Evolutionary conservation across 2,329 filamentous ascomycete genomes (phyloP).

Genomic region (Fusarium algeriense): DNA sequence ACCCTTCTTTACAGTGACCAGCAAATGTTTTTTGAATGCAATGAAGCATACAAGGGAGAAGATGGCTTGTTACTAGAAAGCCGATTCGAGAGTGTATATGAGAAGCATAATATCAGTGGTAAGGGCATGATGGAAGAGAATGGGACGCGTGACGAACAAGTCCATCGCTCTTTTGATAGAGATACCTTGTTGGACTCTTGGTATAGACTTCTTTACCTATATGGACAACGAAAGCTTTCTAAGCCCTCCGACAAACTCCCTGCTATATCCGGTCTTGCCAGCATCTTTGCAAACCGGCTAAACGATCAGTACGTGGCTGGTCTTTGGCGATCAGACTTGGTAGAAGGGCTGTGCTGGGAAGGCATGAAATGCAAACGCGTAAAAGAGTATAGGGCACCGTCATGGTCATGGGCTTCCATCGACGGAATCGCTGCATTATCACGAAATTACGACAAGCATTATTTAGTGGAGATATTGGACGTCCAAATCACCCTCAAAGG

Average conservation of each 20-base stretch:
- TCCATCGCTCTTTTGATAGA: rapidly evolving
- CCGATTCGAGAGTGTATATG: neutral
- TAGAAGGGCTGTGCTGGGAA: neutral
- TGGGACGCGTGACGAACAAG: rapidly evolving
- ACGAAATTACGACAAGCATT: rapidly evolving
- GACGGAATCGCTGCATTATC: neutral
- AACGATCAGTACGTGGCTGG: neutral
- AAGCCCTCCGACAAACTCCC: constrained; percentile 14
- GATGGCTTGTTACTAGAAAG: neutral
- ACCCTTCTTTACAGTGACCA: neutral
- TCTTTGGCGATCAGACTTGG: neutral
- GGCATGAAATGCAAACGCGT: neutral
- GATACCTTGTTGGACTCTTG: neutral
- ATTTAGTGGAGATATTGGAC: neutral
- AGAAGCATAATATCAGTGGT: neutral
- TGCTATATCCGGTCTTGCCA: neutral
- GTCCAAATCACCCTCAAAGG: neutral
- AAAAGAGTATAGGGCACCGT: neutral
- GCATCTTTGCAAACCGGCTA: neutral
- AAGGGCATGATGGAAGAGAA: rapidly evolving
- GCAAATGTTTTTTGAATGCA: constrained; percentile 6
- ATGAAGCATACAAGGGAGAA: neutral
- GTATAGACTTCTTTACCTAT: neutral
- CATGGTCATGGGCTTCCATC: constrained; percentile 7
- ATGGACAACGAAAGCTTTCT: neutral